Evolutionary conservation across 768 basidiomycete species (phyloP).

Genomic region (Trametopsis cervina): DNA sequence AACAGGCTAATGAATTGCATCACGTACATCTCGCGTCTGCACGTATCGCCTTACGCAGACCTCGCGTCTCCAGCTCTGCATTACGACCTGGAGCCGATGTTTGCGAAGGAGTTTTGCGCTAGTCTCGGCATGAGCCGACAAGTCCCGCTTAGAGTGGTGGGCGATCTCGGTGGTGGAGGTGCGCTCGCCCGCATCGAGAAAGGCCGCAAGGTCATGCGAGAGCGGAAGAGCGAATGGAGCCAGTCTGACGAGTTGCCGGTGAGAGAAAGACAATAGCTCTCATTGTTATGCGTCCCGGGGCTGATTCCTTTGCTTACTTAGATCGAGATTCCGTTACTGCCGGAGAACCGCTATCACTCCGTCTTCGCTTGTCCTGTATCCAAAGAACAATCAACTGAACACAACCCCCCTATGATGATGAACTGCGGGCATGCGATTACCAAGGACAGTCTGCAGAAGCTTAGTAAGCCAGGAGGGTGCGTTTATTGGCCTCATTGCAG

Average conservation of each 20-base stretch:
- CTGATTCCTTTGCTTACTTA: constrained; percentile 24
- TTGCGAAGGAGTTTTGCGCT: constrained; percentile 86
- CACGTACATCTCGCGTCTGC: constrained; percentile 54
- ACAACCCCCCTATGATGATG: constrained; percentile 98
- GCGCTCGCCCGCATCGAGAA: constrained; percentile 92
- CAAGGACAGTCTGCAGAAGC: constrained; percentile 82
- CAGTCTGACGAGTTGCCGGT: constrained; percentile 88
- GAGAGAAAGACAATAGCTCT: constrained; percentile 9
- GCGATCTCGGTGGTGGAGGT: constrained; percentile 89
- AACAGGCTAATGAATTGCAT: constrained; percentile 64
- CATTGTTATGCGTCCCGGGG: constrained; percentile 11
- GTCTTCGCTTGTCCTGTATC: constrained; percentile 97
- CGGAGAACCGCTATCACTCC: constrained; percentile 90
- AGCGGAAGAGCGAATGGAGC: constrained; percentile 89
- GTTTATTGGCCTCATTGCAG: constrained; percentile 31
- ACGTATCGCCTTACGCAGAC: constrained; percentile 68
- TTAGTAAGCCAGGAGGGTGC: constrained; percentile 80
- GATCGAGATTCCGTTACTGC: constrained; percentile 90
- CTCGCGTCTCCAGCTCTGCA: constrained; percentile 67
- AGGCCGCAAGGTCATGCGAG: constrained; percentile 88
- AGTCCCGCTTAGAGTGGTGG: constrained; percentile 80
- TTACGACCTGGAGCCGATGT: constrained; percentile 72
- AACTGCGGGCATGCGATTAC: constrained; percentile 92
- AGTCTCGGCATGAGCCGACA: constrained; percentile 85
- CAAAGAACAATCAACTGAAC: constrained; percentile 90